Base-by-base conservation (phyloP, 768 basidiomycete species). In the Dendrothele bispora region DNA sequence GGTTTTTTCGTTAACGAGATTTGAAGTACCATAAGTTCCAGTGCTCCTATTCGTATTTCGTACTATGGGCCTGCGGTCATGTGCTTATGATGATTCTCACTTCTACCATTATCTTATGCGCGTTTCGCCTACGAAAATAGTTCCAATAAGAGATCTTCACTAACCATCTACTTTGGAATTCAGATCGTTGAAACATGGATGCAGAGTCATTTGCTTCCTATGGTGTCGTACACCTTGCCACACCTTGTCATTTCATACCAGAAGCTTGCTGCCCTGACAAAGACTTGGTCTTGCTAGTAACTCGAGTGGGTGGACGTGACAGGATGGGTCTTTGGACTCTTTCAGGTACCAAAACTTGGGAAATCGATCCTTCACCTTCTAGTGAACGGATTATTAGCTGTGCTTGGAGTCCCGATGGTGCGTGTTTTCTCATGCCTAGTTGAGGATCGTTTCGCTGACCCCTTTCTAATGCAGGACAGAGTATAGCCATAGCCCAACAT, bases 341-440 rank as follows among this genome's bases (percentile, higher is more conserved):
- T 62, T 83, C 86, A 54, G 88, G 90, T 15, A 67, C 80, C 6
- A 91, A 83, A 64, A 83, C 85, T 52, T 93, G 91, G 91, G 89
- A 92, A 58, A 74, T 88, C 29, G 84, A 85, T 55, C 72, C 86
- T 32, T 79, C 78, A 25, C 54, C 61, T 28, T 68, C 71, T 34
- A 70, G 68, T 34, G 74, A 77, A 38, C 74, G 77, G 45, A 75
- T 88, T 24, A 71, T 78, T 35, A 82, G 71, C 38, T 58, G 92
- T 26, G 79, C 79, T 11, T 93, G 90, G 91, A 90, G 88, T 64
- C 90, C 91, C 3, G 87, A 86, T 63, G 87, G 91, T 89, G 68
- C 48, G 65, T 40, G 34, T 52, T 25, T 39, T 41, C 29, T 47
- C 21, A 6, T 10, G 39, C 51, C 43, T 35, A 36, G 20, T 7